Evolutionary conservation across 2,329 filamentous ascomycete species (phyloP), one percentile per base, ranked within the genome.

Genomic region (Arthrobotrys conoides): DNA sequence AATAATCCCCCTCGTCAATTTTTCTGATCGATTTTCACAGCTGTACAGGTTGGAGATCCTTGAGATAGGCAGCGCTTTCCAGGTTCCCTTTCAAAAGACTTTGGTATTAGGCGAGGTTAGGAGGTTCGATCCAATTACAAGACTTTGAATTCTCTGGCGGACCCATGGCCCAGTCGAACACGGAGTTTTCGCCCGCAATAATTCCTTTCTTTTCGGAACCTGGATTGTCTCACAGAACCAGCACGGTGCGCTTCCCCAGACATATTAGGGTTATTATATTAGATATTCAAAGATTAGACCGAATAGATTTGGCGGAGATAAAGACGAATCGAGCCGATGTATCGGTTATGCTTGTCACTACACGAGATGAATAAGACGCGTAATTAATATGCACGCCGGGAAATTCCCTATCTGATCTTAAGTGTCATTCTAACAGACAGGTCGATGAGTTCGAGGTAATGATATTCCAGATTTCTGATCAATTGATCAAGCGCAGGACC

Each of bases 11-110:
- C 16, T 20, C 16, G 10, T 22, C 8, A 22, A 30, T 51, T 20
- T 55, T 65, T 55, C 30, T 44, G 22, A 44, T 46, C 20, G 6
- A 22, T 30, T 55, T 24, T 55, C 33, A n/a, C n/a, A n/a, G n/a
- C n/a, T n/a, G n/a, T 16, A 71, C 36, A 46, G 68, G 68, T 24
- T 71, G 46, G 55, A 71, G 18, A 71, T 64, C 68, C 68, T 71
- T 63, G 46, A 33, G 68, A 65, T 64, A 71, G 68, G 68, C 57
- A 71, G 68, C 51, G 46, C 55, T 65, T 71, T 48, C 68, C 68
- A 55, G 68, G 46, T 51, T 61, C 57, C 46, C 24, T 48, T 44
- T 10, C 18, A 44, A 20, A 46, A 33, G 27, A 46, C 10, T 61
- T 53, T 63, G 44, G 51, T 24, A 30, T 61, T 71, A 71, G 68